These are phyloP conservation scores for Yarrowia sp. DNA, from an alignment of 805 yeast species.

Conservation along the genomic window DNA sequence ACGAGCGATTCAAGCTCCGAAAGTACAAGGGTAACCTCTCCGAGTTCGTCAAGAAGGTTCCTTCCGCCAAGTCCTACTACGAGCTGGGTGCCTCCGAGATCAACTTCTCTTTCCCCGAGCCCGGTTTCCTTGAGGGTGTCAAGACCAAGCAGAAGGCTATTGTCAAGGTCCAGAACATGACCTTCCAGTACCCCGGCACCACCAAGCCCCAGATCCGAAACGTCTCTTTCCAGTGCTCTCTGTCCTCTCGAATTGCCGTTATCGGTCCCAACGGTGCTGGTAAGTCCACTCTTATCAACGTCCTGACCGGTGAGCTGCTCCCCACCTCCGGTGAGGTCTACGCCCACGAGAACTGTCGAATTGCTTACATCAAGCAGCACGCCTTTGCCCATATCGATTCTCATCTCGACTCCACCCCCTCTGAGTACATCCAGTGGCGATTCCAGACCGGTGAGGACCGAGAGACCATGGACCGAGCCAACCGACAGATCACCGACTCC, in stretches of 20 bases:
- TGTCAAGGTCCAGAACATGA: slow-evolving; percentile 95
- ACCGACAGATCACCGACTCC: slow-evolving; percentile 95
- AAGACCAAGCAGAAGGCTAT: slow-evolving; percentile 99
- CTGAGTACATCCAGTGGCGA: slow-evolving; percentile 99
- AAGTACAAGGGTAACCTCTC: slow-evolving; percentile 99
- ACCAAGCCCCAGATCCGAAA: slow-evolving; percentile 89
- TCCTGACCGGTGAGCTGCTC: slow-evolving; percentile 98
- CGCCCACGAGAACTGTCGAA: slow-evolving; percentile 99
- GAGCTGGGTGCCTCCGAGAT: slow-evolving; percentile 98
- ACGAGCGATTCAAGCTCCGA: slow-evolving; percentile 99
- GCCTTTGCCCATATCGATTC: slow-evolving; percentile 99
- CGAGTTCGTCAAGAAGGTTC: slow-evolving; percentile 98
- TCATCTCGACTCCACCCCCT: slow-evolving; percentile 99
- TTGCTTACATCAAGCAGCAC: slow-evolving; percentile 99
- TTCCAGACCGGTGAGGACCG: slow-evolving; percentile 99
- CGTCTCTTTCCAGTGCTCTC: slow-evolving; percentile 97
- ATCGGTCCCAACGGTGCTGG: slow-evolving; percentile 99
- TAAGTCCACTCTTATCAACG: slow-evolving; percentile 98
- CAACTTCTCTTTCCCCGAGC: slow-evolving; percentile 98
- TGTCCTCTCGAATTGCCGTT: slow-evolving; percentile 99
- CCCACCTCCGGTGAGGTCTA: slow-evolving; percentile 99
- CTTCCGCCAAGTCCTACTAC: slow-evolving; percentile 98
- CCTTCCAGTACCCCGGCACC: slow-evolving; percentile 99
- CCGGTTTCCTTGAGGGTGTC: slow-evolving; percentile 99
- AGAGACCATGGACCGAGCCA: slow-evolving; percentile 99